Evolutionary conservation across 768 basidiomycete species (phyloP).

Genomic region (Trametes sanguinea): DNA sequence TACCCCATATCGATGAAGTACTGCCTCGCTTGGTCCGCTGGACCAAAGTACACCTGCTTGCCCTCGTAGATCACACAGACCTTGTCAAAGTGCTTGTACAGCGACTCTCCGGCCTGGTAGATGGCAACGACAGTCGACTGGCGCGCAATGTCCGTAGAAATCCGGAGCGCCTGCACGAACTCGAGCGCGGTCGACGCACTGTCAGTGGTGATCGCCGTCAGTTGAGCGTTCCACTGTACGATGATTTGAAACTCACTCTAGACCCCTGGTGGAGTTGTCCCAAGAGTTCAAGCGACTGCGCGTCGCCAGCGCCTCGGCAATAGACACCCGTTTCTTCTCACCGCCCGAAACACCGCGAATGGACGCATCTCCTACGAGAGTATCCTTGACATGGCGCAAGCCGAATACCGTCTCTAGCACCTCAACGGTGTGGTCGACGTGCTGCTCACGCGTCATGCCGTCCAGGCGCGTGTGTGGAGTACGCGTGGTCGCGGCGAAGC

Average conservation of each 20-base stretch:
- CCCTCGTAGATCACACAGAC: conserved; percentile 79
- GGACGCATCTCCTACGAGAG: conserved; percentile 75
- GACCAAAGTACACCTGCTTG: conserved; percentile 74
- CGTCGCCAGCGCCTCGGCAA: conserved; percentile 67
- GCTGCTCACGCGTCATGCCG: conserved; percentile 45
- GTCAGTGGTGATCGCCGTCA: neutral
- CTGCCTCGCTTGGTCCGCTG: conserved; percentile 58
- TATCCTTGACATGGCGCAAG: conserved; percentile 68
- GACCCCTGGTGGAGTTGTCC: conserved; percentile 67
- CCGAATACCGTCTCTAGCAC: conserved; percentile 72
- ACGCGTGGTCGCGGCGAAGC: conserved; percentile 67
- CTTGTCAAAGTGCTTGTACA: conserved; percentile 74
- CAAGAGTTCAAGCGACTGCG: conserved; percentile 66
- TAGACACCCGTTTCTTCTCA: conserved; percentile 80
- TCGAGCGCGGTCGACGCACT: conserved; percentile 58
- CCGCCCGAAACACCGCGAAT: conserved; percentile 77
- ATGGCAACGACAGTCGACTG: conserved; percentile 73
- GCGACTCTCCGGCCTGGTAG: conserved; percentile 78
- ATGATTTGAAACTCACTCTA: conserved; percentile 35
- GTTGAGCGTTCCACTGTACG: too few species aligned
- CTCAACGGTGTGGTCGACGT: conserved; percentile 48
- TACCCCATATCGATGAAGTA: conserved; percentile 76
- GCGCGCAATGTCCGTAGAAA: conserved; percentile 49
- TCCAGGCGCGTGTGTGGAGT: conserved; percentile 57
- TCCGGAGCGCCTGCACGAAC: conserved; percentile 58